phyloP scores from a whole-genome alignment of 2,329 filamentous ascomycete species.

The Sporothrix brunneoviolacea region DNA sequence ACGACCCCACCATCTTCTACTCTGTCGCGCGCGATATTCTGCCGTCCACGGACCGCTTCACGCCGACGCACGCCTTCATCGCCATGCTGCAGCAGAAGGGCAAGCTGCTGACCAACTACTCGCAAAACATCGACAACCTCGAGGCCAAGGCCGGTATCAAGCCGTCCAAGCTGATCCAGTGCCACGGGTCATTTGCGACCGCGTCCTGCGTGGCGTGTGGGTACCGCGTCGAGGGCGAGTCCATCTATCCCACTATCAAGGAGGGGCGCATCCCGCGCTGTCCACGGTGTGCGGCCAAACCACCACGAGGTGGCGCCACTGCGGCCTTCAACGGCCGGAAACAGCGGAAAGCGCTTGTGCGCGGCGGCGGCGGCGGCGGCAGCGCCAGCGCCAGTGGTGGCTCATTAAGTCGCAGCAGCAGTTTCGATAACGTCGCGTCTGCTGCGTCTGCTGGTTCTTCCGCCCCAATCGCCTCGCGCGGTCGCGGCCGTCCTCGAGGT shows the following conservation, averaged over 20 bases:
- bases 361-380: neutral
- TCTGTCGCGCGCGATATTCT: constrained; percentile 85
- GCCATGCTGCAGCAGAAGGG: constrained; percentile 77
- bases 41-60: constrained; percentile 70
- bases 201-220: constrained; percentile 82
- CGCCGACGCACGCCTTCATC: constrained; percentile 93
- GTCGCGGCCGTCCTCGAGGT: constrained; percentile 24
- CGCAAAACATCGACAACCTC: constrained; percentile 97
- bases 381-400: neutral
- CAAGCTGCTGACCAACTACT: constrained; percentile 94
- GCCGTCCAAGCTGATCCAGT: constrained; percentile 81
- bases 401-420: constrained; percentile 14
- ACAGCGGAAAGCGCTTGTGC: constrained; percentile 20
- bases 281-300: constrained; percentile 58
- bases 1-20: constrained; percentile 84
- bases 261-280: constrained; percentile 73
- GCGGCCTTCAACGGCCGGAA: constrained; percentile 27
- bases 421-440: constrained; percentile 16
- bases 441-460: neutral
- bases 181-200: constrained; percentile 91
- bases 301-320: constrained; percentile 14
- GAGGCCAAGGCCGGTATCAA: constrained; percentile 79
- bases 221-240: constrained; percentile 64
- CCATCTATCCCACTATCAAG: constrained; percentile 73
- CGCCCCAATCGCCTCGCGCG: neutral